These are phyloP conservation scores for Cyberlindnera euphorbiae DNA, from an alignment of 805 yeast species.

Conservation along the genomic window DNA sequence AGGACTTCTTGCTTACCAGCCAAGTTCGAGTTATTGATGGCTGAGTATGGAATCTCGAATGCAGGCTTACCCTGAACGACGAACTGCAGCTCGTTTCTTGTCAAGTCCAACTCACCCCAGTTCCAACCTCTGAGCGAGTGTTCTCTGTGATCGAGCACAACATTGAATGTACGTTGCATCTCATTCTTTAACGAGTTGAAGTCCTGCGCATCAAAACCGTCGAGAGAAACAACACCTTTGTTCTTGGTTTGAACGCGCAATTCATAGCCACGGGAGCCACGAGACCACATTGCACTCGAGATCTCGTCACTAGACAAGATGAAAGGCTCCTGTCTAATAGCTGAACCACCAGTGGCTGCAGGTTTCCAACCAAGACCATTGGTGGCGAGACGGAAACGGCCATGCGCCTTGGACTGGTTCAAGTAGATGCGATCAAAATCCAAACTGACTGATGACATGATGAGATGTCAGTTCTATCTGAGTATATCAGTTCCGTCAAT, in stretches of 20 bases:
- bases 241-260: conserved; percentile 84
- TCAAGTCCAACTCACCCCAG: conserved; percentile 94
- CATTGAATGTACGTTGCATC: conserved; percentile 67
- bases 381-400: conserved; percentile 91
- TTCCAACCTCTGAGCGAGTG: conserved; percentile 98
- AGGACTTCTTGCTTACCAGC: conserved; percentile 94
- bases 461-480: too few species aligned
- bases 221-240: conserved; percentile 79
- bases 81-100: conserved; percentile 85
- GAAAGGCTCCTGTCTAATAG: conserved; percentile 64
- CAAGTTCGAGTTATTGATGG: conserved; percentile 78
- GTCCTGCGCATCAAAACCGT: conserved; percentile 88
- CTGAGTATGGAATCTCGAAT: conserved; percentile 83
- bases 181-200: conserved; percentile 78
- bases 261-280: conserved; percentile 91
- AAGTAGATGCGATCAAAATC: conserved; percentile 90
- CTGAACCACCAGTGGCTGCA: conserved; percentile 42
- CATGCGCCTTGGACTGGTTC: conserved; percentile 78
- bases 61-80: conserved; percentile 83
- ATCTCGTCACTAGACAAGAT: conserved; percentile 84
- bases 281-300: conserved; percentile 78
- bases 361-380: conserved; percentile 99
- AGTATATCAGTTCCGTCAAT: too few species aligned
- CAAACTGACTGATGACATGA: conserved; percentile 24
- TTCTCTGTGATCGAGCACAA: conserved; percentile 75